Evolutionary conservation across 2,329 filamentous ascomycete genomes (phyloP).

Genomic region (Apiospora arundinis): DNA sequence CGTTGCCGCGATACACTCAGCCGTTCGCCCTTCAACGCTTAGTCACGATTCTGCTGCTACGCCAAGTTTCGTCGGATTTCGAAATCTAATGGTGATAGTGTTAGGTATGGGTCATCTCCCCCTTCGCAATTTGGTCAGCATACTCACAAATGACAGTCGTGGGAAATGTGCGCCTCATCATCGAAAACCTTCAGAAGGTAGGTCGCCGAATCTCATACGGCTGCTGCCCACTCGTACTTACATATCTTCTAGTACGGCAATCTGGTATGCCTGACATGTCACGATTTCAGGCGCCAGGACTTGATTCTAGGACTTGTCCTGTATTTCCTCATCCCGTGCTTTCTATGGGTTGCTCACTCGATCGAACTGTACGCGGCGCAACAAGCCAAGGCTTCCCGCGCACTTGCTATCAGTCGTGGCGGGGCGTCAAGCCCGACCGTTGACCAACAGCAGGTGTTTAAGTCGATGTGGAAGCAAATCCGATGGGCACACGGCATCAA

Average conservation of each 20-base stretch:
- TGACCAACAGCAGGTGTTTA: constrained; percentile 70
- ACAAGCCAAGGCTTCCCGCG: constrained; percentile 73
- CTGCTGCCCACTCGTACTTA: constrained; percentile 23
- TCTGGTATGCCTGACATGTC: constrained; percentile 87
- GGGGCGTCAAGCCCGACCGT: constrained; percentile 62
- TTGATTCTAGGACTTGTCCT: constrained; percentile 76
- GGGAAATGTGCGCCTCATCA: constrained; percentile 90
- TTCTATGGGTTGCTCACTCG: constrained; percentile 87
- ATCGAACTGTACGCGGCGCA: constrained; percentile 85
- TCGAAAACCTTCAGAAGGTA: constrained; percentile 96
- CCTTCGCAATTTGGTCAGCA: constrained; percentile 3
- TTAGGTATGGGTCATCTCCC: constrained; percentile 62
- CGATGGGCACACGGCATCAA: constrained; percentile 84
- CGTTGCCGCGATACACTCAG: constrained; percentile 83
- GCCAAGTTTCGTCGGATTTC: constrained; percentile 90
- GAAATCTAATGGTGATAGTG: constrained; percentile 95
- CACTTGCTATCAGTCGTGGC: constrained; percentile 52
- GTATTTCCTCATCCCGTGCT: constrained; percentile 87
- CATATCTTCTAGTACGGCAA: constrained; percentile 78
- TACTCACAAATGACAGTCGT: constrained; percentile 64
- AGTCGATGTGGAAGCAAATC: constrained; percentile 79
- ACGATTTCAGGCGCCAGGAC: constrained; percentile 84
- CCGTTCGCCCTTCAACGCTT: constrained; percentile 76
- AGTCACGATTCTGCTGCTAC: constrained; percentile 79
- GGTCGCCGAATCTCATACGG: constrained; percentile 19